These are phyloP conservation scores for Fagus sylvatica DNA, from an alignment of 306 rosid species.

Conservation along the genomic window DNA sequence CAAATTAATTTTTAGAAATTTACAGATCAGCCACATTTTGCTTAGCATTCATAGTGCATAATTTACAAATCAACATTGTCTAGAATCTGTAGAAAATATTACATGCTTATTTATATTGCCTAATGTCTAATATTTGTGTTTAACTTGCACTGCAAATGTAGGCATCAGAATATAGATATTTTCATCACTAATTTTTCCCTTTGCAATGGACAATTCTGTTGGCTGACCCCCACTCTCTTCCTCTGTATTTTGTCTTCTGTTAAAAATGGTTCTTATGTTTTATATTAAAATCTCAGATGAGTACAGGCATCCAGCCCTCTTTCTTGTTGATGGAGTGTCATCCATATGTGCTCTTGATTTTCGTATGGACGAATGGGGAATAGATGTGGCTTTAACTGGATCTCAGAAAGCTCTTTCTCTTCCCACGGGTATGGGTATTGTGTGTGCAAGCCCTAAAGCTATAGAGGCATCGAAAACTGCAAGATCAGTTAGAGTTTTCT, in stretches of 20 bases:
- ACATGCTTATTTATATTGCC: not conserved
- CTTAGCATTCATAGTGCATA: not conserved
- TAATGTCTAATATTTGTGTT: not conserved
- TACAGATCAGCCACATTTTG: not conserved
- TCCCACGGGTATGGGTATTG: constrained; percentile 92
- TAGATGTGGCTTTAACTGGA: constrained; percentile 97
- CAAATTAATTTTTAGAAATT: not conserved
- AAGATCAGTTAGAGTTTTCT: constrained; percentile 86
- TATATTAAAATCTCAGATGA: constrained; percentile 56
- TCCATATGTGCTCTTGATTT: constrained; percentile 96
- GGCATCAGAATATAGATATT: not conserved
- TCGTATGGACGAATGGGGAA: constrained; percentile 99
- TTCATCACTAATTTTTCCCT: not conserved
- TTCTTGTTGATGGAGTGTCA: constrained; percentile 97
- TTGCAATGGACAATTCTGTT: not conserved
- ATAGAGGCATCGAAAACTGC: constrained; percentile 86
- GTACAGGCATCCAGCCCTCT: constrained; percentile 87
- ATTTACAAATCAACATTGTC: not conserved
- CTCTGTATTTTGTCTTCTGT: not conserved
- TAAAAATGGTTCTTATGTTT: constrained; percentile 24
- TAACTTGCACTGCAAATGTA: not conserved
- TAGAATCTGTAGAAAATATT: not conserved
- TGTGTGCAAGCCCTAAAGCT: constrained; percentile 92
- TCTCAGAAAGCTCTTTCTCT: constrained; percentile 99
- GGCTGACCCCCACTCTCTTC: not conserved